Conservation (phyloP, 176 grass and related monocot species). For the Eremochloa ophiuroides region DNA sequence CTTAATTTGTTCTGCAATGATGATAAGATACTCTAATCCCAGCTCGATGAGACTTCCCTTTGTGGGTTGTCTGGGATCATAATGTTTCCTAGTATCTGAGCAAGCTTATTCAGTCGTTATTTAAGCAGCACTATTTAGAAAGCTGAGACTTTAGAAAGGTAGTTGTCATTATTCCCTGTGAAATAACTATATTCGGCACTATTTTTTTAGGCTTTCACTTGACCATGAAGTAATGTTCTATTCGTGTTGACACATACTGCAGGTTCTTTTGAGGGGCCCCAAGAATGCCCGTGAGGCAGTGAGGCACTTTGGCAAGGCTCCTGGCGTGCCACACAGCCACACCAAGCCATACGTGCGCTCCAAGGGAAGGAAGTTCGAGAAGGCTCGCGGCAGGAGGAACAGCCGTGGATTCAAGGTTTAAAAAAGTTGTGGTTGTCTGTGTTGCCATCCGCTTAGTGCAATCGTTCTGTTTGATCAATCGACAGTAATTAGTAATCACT, state of each 20-base stretch:
- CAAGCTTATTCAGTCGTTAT: background rate
- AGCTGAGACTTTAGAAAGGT: background rate
- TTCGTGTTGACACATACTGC: background rate
- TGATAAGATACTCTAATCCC: constrained; percentile 46
- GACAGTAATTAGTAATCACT: constrained; percentile 34
- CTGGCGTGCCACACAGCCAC: constrained; percentile 77
- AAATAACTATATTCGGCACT: background rate
- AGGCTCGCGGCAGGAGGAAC: constrained; percentile 69
- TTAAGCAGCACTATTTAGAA: background rate
- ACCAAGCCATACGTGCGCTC: constrained; percentile 75
- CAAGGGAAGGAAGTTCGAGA: constrained; percentile 78
- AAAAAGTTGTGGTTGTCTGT: background rate
- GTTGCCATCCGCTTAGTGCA: background rate
- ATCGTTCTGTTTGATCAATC: constrained; percentile 26
- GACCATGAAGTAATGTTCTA: background rate
- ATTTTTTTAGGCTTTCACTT: background rate
- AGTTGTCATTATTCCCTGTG: background rate
- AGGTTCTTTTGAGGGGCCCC: constrained; percentile 66
- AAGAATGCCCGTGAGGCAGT: constrained; percentile 79
- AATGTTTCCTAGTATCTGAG: constrained; percentile 44
- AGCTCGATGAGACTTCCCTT: constrained; percentile 80
- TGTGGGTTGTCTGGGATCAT: constrained; percentile 56
- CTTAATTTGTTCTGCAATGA: constrained; percentile 16
- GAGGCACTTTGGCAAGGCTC: constrained; percentile 67
- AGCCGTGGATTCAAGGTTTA: constrained; percentile 78